Base-by-base conservation (phyloP, 345 rosid genomes). In the Lepidium africanum region DNA sequence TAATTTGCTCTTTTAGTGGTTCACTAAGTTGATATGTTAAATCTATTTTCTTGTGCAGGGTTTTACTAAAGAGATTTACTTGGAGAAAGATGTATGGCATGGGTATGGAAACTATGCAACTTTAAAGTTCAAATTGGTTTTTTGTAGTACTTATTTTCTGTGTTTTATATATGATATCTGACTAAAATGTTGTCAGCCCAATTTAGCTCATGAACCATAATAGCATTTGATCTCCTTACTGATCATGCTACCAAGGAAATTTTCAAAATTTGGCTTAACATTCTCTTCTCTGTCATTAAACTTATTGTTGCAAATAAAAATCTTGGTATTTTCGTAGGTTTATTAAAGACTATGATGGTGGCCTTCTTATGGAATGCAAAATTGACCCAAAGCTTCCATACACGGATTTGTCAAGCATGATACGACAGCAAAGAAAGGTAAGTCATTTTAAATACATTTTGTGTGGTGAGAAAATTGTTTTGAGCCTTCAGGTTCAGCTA, bases 281-380 rank as follows among this genome's bases (percentile, higher is more conserved):
- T 63, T 55, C 65, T 47, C 1, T 39, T 52, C 8, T 47, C 8
- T 47, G 32, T 63, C 16, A 21, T 58, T 21, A 13, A 47, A 35
- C 61, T 5, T 43, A 37, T 57, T 54, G 21, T n/a, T n/a, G 46
- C 54, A 58, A 54, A 53, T 67, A 10, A 74, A 33, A 38, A 17
- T 19, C 5, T 38, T 75, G 65, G 54, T 32, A 25, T 43, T 61
- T 57, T 74, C 62, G 45, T 71, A 91, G 98, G 77, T 91, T 83
- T 67, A 91, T 95, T 67, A 95, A 92, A 83, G 99, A 95, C 67
- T 95, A 91, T 85, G 99, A 91, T 77, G 99, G 99, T 46, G 97
- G 97, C 59, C 88, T 95, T 75, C 91, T 95, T 30, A 95, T 95
- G 98, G 99, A 95, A 76, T 95, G 98, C 82, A 91, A 85, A 84